Percentiles rank a stretch among this genome's conserved stretches.
Conservation (phyloP, 768 basidiomycete species). For the Pleurotus salmoneostramineus region DNA sequence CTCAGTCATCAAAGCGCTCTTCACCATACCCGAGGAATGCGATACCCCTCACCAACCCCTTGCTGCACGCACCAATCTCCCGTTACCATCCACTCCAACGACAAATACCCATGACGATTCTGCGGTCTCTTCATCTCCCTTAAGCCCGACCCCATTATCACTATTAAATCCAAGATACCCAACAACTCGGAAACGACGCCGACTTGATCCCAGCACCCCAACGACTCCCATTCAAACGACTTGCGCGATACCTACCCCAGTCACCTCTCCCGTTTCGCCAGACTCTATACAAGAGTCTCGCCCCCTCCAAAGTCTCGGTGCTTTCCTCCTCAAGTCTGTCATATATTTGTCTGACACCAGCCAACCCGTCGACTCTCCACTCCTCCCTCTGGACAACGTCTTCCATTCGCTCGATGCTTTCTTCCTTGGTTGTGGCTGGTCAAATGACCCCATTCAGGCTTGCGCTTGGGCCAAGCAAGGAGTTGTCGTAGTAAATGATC, state of each 20-base stretch:
- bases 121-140: background rate
- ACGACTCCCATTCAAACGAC: background rate
- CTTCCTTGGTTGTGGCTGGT: slow-evolving; percentile 45
- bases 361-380: slow-evolving; percentile 11
- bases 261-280: background rate
- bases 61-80: background rate
- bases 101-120: background rate
- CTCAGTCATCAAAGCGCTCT: background rate
- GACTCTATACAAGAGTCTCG: background rate
- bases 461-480: slow-evolving; percentile 22
- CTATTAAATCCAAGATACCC: too few relatives aligned
- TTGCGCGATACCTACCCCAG: background rate
- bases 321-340: background rate
- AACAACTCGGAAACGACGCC: too few relatives aligned
- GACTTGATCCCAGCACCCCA: background rate
- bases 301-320: background rate
- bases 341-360: slow-evolving; percentile 7
- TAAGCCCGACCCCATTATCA: background rate
- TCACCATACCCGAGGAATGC: background rate
- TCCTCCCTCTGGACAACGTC: slow-evolving; percentile 25
- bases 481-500: slow-evolving; percentile 33
- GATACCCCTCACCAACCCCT: background rate
- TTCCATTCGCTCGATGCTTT: slow-evolving; percentile 43
- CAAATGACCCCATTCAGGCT: background rate
- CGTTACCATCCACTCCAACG: background rate